Percentiles rank a stretch among this genome's conserved stretches.
Conservation (phyloP, 2,329 filamentous ascomycete species). For the Stachybotrys elegans region DNA sequence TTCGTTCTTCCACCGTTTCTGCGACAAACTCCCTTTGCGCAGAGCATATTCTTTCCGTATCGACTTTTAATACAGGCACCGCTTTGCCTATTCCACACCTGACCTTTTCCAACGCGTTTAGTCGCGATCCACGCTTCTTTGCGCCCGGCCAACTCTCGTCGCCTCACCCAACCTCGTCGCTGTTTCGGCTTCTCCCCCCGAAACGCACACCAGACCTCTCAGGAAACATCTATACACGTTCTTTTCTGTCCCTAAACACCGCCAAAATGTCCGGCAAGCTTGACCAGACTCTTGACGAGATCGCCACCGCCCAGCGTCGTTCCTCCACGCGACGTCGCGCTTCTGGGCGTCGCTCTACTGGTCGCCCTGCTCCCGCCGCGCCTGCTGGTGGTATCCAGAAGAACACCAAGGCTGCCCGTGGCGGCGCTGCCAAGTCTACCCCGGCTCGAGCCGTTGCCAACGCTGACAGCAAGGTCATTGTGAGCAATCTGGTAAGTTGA, state of each 20-base stretch:
- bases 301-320: conserved; percentile 72
- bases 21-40: too few species aligned
- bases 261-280: conserved; percentile 86
- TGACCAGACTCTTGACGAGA: conserved; percentile 95
- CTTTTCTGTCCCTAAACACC: conserved; percentile 14
- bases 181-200: background rate
- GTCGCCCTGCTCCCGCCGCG: conserved; percentile 53
- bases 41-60: too few species aligned
- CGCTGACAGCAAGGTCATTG: conserved; percentile 92
- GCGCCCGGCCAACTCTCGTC: background rate
- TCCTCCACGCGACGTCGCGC: conserved; percentile 52
- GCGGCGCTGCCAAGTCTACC: conserved; percentile 52
- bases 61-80: too few species aligned
- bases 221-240: conserved; percentile 1
- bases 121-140: background rate
- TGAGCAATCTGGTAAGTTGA: conserved; percentile 87
- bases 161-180: background rate
- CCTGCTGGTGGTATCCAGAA: conserved; percentile 87
- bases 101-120: background rate
- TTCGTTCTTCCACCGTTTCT: too few species aligned
- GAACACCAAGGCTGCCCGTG: conserved; percentile 58
- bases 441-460: conserved; percentile 59
- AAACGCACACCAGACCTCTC: too few species aligned
- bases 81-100: background rate
- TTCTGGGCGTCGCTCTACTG: conserved; percentile 44